phyloP scores from a whole-genome alignment of 2,329 filamentous ascomycete genomes.

The Phyllosticta citriasiana region DNA sequence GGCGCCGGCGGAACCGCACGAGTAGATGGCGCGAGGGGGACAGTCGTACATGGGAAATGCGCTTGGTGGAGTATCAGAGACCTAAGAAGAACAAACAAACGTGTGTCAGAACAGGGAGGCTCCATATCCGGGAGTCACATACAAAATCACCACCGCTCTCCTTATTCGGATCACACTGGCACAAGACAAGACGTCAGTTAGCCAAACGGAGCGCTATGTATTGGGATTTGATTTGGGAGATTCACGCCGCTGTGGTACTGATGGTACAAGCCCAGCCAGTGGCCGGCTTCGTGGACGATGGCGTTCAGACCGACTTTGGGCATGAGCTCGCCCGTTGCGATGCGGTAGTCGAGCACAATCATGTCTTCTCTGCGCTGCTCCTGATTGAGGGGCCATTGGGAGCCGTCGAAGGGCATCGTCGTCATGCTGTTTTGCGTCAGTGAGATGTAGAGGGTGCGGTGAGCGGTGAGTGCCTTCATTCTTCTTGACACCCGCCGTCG shows the following conservation, averaged over 20 bases:
- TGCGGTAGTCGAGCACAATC: not conserved
- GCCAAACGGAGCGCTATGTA: not conserved
- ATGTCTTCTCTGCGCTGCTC: not conserved
- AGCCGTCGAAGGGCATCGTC: not conserved
- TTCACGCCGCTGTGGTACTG: conserved; percentile 19
- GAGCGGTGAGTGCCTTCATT: too few relatives aligned
- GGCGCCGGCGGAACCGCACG: not conserved
- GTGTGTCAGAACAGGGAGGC: too few relatives aligned
- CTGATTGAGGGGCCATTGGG: not conserved
- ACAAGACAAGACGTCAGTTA: not conserved
- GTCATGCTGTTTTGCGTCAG: not conserved
- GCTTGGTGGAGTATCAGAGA: not conserved
- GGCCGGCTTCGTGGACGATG: conserved; percentile 23
- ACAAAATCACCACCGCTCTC: conserved; percentile 16
- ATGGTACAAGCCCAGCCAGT: conserved; percentile 23
- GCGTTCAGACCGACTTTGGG: conserved; percentile 14
- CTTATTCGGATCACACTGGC: conserved; percentile 9
- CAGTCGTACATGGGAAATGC: not conserved
- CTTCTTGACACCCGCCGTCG: too few relatives aligned
- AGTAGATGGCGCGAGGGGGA: not conserved
- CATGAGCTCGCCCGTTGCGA: not conserved
- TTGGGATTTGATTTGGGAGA: not conserved
- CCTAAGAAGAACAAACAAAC: too few relatives aligned
- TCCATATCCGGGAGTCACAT: too few relatives aligned
- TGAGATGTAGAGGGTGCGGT: too few relatives aligned